Base-by-base conservation (phyloP, 495 filamentous ascomycete genomes). In the Daldinia bambusicola region DNA sequence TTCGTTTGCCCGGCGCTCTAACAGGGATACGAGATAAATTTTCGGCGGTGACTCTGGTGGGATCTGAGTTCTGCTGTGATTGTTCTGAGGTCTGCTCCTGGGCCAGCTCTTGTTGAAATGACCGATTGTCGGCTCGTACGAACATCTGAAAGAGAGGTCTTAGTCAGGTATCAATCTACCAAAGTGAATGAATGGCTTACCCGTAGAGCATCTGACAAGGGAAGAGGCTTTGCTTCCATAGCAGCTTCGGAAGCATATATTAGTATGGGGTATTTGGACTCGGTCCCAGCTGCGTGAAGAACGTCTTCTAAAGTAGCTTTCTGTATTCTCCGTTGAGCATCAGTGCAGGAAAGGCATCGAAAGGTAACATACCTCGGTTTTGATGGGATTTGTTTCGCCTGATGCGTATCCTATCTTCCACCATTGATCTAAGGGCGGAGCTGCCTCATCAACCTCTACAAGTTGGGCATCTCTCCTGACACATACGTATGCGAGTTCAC, bases 201-300 rank as follows among this genome's bases (percentile, higher is more conserved):
- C 32, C 77, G 77, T 65, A 84, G 67, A 34, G 80, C 75, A 32
- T 80, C 76, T 6, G 79, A 69, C 12, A 85, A 66, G 7, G 80
- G 80, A 7, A 77, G 37, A 12, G 68, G 72, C 5, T 77, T 65
- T 8, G 76, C 64, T 0, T 72, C 51, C 71, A 84, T 61, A 31
- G 83, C 83, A 45, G 72, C 67, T 45, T 83, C 80, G 1, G 78
- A 75, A 9, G 83, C 82, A 56, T 81, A 85, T 4, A 85, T 69
- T 6, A 84, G 60, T n/a, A 83, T 70, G 0, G 82, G 81, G 8
- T 61, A 64, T 36, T 69, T 73, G 10, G 71, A 70, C 6, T 67
- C 72, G 0, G 75, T 76, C 52, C 78, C 80, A 4, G 78, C 76
- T 36, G 78, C 75, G n/a, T 71, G 43, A 22, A 80, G 61, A 14